phyloP scores from a whole-genome alignment of 306 rosid genomes.

The Fragaria ananassa region DNA sequence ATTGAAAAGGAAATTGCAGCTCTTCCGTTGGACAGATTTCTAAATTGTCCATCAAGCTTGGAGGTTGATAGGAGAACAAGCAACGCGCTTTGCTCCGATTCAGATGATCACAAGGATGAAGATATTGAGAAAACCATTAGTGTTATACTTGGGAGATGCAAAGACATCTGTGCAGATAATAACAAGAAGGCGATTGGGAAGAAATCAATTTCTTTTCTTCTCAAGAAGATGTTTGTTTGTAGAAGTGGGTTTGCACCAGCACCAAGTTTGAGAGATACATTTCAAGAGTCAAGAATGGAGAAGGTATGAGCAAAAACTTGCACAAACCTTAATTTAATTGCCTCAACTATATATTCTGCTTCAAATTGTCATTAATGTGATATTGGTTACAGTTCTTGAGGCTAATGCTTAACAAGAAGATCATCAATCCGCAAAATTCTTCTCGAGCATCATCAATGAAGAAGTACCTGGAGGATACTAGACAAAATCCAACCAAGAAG shows the following conservation, averaged over 20 bases:
- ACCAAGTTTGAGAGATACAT: constrained; percentile 72
- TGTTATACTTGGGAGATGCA: constrained; percentile 79
- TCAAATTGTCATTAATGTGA: neutral
- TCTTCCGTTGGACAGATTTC: constrained; percentile 92
- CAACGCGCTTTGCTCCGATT: constrained; percentile 47
- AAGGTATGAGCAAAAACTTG: constrained; percentile 48
- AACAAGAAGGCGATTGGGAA: constrained; percentile 63
- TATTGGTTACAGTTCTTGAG: constrained; percentile 62
- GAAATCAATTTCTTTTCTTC: constrained; percentile 81
- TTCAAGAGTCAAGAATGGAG: constrained; percentile 93
- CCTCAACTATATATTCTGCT: neutral
- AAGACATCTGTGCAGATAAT: constrained; percentile 61
- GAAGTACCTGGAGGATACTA: constrained; percentile 55
- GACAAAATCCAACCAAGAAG: constrained; percentile 35
- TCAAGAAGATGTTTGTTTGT: constrained; percentile 89
- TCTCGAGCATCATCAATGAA: constrained; percentile 49
- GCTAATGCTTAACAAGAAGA: constrained; percentile 79
- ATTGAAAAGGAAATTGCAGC: constrained; percentile 66
- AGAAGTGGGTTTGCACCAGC: constrained; percentile 76
- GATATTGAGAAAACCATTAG: constrained; percentile 85
- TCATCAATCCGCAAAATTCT: constrained; percentile 43
- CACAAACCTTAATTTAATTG: neutral
- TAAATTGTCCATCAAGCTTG: constrained; percentile 94
- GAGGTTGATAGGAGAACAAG: constrained; percentile 87
- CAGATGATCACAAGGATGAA: constrained; percentile 53